Base-by-base conservation (phyloP, 108 stramenopile species). In the Fragilariopsis cylindrus region DNA sequence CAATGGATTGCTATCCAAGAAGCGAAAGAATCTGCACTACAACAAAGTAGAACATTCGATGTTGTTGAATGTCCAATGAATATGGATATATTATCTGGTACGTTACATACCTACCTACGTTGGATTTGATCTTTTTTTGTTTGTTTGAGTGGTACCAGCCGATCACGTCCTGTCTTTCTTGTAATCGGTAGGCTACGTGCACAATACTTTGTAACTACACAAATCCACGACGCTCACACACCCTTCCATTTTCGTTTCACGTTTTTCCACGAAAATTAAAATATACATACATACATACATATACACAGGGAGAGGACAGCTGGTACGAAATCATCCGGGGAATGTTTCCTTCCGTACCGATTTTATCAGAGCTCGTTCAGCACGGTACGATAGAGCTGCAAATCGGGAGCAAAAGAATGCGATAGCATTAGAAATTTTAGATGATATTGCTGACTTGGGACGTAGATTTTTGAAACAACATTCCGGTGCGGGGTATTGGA, bases 41-140 rank as follows among this genome's bases (percentile, higher is more conserved):
- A 60, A 21, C 58, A 60, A 60, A 60, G 41, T 4, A 16, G 58
- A 60, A 12, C 47, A 19, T 65, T 65, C 5, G 44, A 65, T 15
- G 41, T 48, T 46, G 65, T 65, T 42, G 65, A 65, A 48, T 65
- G 65, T 65, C 65, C 65, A 18, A 65, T 65, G 65, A 65, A 65
- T 46, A 65, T 65, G 65, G 65, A 65, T 65, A 65, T 65, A 12
- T 45, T 65, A 5, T 46, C 47, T 1, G 65, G 65, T 65, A 16
- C 44, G 65, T 65, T 41, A 30, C 30, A 30, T 30, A 30, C 30
- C 30, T 30, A 30, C 30, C 30, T 30, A 30, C 30, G 30, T 30
- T 30, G 30, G 2, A 30, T 30, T 30, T 30, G 30, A 30, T 30
- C 30, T 30, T 30, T 30, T 30, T 30, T 30, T 30, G 30, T 30